phyloP scores from a whole-genome alignment of 2,329 filamentous ascomycete species.

The Ascochyta fabae region DNA sequence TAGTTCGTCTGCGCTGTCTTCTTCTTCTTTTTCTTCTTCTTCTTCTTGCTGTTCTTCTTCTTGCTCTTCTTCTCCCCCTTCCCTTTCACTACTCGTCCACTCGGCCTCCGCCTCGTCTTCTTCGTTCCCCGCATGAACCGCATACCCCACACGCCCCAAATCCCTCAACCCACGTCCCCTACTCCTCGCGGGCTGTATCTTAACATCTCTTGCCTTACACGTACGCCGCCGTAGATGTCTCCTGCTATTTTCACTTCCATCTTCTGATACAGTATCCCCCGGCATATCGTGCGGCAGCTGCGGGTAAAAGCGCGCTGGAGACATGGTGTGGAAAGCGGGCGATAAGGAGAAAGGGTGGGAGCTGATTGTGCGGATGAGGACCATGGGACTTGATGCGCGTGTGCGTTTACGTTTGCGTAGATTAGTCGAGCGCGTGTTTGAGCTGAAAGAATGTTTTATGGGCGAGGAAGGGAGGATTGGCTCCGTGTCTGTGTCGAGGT shows the following conservation, averaged over 20 bases:
- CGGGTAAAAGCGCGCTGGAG: no score
- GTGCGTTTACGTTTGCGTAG: slow-evolving; percentile 29
- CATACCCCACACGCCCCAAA: slow-evolving; percentile 15
- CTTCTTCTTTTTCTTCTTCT: neutral
- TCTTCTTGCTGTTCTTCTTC: slow-evolving; percentile 8
- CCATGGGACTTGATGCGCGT: slow-evolving; percentile 34
- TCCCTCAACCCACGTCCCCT: slow-evolving; percentile 26
- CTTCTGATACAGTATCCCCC: no score
- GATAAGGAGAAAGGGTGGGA: neutral
- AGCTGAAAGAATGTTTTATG: slow-evolving; percentile 11
- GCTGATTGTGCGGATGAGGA: slow-evolving; percentile 35
- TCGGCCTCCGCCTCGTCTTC: no score
- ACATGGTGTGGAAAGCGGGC: no score
- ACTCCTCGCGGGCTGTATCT: slow-evolving; percentile 21
- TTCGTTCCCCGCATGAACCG: no score
- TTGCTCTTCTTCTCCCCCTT: no score
- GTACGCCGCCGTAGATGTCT: no score
- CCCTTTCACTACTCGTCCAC: no score
- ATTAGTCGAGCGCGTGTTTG: neutral
- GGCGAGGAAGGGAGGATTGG: slow-evolving; percentile 23
- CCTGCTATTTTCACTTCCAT: no score
- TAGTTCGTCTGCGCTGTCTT: slow-evolving; percentile 10
- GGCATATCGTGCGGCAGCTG: no score
- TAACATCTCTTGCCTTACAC: slow-evolving; percentile 4
- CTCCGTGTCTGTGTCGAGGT: slow-evolving; percentile 22